phyloP scores from a whole-genome alignment of 148 eudicot species.

The Dianthus caryophyllus region DNA sequence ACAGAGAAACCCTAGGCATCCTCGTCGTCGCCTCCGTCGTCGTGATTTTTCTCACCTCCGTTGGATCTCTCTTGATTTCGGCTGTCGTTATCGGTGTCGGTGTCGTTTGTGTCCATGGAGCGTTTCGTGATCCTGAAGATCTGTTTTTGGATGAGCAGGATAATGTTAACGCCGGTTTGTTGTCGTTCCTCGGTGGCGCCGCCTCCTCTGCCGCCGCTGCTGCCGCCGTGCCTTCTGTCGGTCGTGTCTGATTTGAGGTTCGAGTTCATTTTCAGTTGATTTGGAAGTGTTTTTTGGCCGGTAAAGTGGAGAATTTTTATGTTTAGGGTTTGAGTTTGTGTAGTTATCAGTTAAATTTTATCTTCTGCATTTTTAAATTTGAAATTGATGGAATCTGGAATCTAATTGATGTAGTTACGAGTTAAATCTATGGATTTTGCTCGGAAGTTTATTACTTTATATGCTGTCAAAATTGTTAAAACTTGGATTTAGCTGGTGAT shows the following conservation, averaged over 20 bases:
- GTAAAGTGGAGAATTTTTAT: neutral
- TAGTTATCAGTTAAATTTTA: neutral
- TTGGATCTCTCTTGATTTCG: conserved; percentile 61
- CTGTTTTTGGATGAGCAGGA: conserved; percentile 74
- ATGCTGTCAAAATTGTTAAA: neutral
- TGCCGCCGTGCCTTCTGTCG: conserved; percentile 28
- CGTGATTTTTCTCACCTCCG: conserved; percentile 60
- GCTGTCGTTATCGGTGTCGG: conserved; percentile 47
- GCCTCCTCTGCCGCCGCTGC: conserved; percentile 57
- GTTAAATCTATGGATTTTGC: neutral
- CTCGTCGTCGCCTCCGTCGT: conserved; percentile 44
- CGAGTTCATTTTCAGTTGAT: neutral
- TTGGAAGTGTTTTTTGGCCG: neutral
- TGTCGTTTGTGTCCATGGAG: conserved; percentile 61
- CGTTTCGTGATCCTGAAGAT: conserved; percentile 73
- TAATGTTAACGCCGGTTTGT: conserved; percentile 37
- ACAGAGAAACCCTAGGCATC: conserved; percentile 49
- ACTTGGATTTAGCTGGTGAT: neutral
- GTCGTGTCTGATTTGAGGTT: conserved; percentile 35
- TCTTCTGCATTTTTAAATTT: too few species aligned
- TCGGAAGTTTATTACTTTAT: neutral
- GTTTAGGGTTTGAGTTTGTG: neutral
- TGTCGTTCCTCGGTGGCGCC: conserved; percentile 72
- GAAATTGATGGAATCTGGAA: too few species aligned
- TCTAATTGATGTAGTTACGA: neutral